Conservation (phyloP, 805 yeast species). For the Ascoidea rubescens region DNA sequence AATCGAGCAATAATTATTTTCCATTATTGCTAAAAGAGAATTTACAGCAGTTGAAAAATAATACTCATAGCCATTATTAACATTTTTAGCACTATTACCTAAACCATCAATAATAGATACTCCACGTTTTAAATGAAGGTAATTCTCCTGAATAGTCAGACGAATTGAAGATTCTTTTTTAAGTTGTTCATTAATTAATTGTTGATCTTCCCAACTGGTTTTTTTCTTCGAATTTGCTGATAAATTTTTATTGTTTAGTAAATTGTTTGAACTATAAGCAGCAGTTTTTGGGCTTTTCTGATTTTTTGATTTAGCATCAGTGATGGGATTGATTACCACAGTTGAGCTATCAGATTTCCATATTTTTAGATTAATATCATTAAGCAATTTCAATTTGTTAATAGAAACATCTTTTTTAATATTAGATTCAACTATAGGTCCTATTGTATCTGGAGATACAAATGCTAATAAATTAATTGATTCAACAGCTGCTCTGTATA, state of each 20-base stretch:
- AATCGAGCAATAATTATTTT: constrained; percentile 18
- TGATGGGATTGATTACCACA: constrained; percentile 51
- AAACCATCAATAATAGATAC: constrained; percentile 39
- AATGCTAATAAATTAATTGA: constrained; percentile 38
- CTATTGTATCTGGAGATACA: constrained; percentile 40
- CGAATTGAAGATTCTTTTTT: constrained; percentile 48
- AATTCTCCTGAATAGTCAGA: constrained; percentile 23
- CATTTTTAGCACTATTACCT: constrained; percentile 24
- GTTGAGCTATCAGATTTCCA: constrained; percentile 62
- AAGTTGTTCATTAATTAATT: constrained; percentile 45
- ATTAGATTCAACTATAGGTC: constrained; percentile 33
- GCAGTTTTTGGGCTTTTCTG: constrained; percentile 57
- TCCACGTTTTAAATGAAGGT: constrained; percentile 30
- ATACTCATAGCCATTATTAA: constrained; percentile 46
- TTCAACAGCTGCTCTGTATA: constrained; percentile 37
- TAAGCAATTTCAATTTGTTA: constrained; percentile 27
- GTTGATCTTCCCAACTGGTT: constrained; percentile 66
- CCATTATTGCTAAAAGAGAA: constrained; percentile 30
- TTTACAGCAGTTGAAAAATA: constrained; percentile 68
- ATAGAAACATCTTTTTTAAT: constrained; percentile 24
- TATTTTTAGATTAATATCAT: constrained; percentile 34
- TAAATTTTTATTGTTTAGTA: constrained; percentile 45
- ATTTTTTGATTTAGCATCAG: constrained; percentile 25
- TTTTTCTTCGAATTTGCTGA: constrained; percentile 26
- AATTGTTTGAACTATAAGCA: constrained; percentile 68